Base-by-base conservation (phyloP, 192 early-diverging fungal genomes). In the Rhizoclosmatium sp. region DNA sequence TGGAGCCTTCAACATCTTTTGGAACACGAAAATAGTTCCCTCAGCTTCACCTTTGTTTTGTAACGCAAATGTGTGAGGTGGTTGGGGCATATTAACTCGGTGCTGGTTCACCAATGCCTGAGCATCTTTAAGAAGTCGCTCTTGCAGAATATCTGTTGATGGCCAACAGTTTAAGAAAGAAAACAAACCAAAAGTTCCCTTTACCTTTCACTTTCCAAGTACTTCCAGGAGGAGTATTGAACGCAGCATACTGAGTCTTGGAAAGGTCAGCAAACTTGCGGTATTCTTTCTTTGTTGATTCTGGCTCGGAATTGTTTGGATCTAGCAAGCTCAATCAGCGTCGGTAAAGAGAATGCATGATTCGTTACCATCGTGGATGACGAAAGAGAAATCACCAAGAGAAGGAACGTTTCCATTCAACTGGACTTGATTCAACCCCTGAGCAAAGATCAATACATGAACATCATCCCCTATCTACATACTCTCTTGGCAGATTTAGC, bases 321-420 rank as follows among this genome's bases (percentile, higher is more conserved):
- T 76, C 75, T 76, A 44, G 5, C 2, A 3, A 46, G 41, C 9
- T 46, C 67, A 56, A 14, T 56, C 19, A 56, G 54, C 54, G 19
- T 56, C 1, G 54, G 19, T 56, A 65, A 65, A 10, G 0, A 65
- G 9, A 10, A 9, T 40, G 16, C 9, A 10, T 19, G 10, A n/a
- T n/a, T n/a, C 62, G 12, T 9, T 47, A 92, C 91, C 90, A 65
- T 92, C 90, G 31, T 82, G 71, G 42, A 94, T 71, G 7, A 84
- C 70, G 62, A 93, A 80, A 1, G 86, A 80, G 82, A 97, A 97
- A 21, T 92, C 85, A 4, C 94, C 94, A 31, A 97, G 82, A 41
- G 93, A 92, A 21, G 87, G 16, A 12, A 76, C 49, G 7, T 76
- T 4, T 7, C 70, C 78, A 47, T 72, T 72, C 40, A 78, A 45